Evolutionary conservation across 192 early-diverging fungal species (phyloP), one percentile per base, ranked within the genome.

Genomic region (Coemansia sp.): DNA sequence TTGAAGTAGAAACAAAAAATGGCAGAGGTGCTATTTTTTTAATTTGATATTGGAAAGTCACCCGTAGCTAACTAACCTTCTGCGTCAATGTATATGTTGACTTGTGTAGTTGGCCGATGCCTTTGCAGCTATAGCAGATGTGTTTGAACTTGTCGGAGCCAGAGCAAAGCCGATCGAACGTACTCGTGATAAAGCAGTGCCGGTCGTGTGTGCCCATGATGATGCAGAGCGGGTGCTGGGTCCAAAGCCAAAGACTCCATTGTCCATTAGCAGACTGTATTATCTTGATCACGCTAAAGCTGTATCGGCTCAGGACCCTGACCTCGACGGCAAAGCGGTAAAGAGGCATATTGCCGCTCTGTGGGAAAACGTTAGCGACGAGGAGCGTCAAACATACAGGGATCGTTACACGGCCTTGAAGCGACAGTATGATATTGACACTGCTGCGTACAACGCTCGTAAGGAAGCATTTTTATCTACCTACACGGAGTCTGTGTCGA

Each of bases 401-500:
- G 5, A 1, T 46, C 44, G 44, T 5, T 46, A 46, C 44, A 46
- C 1, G 0, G 44, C 44, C 15, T 4, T 46, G 15, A 18, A 16
- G 13, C 12, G 0, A 16, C 44, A 46, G 15, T 46, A 18, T 4
- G 16, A 46, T 5, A 46, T 46, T 3, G 44, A 18, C 16, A 4
- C 16, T 46, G 44, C 44, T 18, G 44, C 44, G 15, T 46, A 85
- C 72, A 15, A 46, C 16, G 15, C 44, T 46, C 44, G 44, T 18
- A 15, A 11, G 44, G n/a, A 46, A 0, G 13, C 44, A 15, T 18
- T 1, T 46, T 11, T 46, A 16, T 15, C 1, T 46, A 46, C 4
- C 44, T 11, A 46, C 44, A 18, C 4, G 1, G 44, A 5, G 88
- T 86, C 86, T 46, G 1, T 49, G 4, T 49, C 46, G 18, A n/a